Evolutionary conservation across 2,329 filamentous ascomycete genomes (phyloP), one percentile per base, ranked within the genome.

Genomic region (Canariomyces notabilis): DNA sequence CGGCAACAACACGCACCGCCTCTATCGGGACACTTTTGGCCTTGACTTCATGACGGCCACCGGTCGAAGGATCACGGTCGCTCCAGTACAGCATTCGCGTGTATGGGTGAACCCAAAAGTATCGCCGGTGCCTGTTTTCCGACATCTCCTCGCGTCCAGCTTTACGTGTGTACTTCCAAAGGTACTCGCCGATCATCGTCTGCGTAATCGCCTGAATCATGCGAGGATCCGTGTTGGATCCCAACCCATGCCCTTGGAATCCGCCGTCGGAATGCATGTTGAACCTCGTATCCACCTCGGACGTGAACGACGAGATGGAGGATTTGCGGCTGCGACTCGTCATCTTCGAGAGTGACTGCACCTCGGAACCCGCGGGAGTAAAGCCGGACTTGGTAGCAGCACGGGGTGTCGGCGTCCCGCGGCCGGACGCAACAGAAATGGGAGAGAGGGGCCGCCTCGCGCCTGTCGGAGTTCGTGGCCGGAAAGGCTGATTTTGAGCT

Each of bases 141-240:
- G 90, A 97, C 68, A 95, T 82, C 53, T 89, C 87, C 44, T 83
- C 86, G 19, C 91, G 84, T n/a, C 89, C 90, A 49, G 90, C 77
- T 71, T 93, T 95, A 59, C 93, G 85, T 0, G 93, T 98, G 68
- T 98, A 98, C 66, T 98, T 98, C 93, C 93, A 98, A 33, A 98
- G 75, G 65, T 91, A 97, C 65, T 98, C 93, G 46, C 93, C 93
- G 61, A 98, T 97, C 93, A 98, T 98, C 15, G 93, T 97, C 67
- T 98, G 91, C 2, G 93, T 98, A 55, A 98, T 96, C 39, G 93
- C 93, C 70, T 96, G 89, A 57, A 98, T 97, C 89, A 98, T 96
- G 58, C 91, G 87, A 52, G 91, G 91, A 68, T 98, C 93, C 5
- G 89, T 95, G 53, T 79, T 79, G 16, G 82, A 73, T 8, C 81